phyloP scores from a whole-genome alignment of 805 yeast species.

The Saturnispora dispora region DNA sequence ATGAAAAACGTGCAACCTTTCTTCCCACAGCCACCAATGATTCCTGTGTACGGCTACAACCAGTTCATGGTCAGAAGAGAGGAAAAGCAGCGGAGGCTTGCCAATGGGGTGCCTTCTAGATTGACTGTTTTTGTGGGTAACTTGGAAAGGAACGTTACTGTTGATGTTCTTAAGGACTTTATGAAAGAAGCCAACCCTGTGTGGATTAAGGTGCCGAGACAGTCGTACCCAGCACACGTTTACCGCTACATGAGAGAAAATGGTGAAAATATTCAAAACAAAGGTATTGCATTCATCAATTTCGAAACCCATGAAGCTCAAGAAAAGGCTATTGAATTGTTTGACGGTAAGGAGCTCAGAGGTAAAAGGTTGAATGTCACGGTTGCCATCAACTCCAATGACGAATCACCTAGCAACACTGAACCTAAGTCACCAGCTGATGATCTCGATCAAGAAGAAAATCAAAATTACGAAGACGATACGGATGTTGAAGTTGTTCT shows the following conservation, averaged over 20 bases:
- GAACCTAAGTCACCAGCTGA: neutral
- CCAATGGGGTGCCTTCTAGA: conserved; percentile 45
- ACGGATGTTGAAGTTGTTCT: conserved; percentile 11
- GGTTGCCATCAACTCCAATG: conserved; percentile 57
- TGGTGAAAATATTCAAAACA: conserved; percentile 41
- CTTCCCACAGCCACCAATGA: neutral
- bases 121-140: conserved; percentile 56
- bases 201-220: conserved; percentile 53
- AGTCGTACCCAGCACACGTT: conserved; percentile 36
- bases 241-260: conserved; percentile 36
- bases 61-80: conserved; percentile 15
- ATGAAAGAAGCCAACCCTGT: conserved; percentile 42
- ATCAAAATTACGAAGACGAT: conserved; percentile 7
- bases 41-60: neutral
- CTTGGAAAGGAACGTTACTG: conserved; percentile 43
- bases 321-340: conserved; percentile 45
- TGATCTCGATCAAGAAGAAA: conserved; percentile 1
- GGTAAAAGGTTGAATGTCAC: conserved; percentile 62
- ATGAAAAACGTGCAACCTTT: conserved; percentile 1
- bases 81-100: conserved; percentile 26
- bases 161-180: conserved; percentile 36
- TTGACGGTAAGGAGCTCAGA: conserved; percentile 55
- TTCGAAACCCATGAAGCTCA: conserved; percentile 40
- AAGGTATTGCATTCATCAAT: conserved; percentile 59
- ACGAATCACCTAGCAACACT: conserved; percentile 11